Base-by-base conservation (phyloP, 2,329 filamentous ascomycete species). In the Scedosporium minutisporum region DNA sequence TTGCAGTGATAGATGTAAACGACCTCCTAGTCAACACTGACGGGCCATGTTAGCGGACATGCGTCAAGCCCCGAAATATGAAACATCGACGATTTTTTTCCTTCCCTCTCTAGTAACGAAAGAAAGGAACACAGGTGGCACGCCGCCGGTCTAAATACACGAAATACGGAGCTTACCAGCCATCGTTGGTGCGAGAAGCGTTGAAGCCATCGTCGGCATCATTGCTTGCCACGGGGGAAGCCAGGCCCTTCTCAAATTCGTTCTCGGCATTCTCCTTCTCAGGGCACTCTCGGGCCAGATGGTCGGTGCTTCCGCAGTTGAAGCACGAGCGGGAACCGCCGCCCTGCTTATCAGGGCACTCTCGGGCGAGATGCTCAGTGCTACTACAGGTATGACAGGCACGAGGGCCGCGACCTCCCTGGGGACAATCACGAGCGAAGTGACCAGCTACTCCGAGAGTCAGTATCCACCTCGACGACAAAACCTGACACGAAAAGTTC, bases 221-320 rank as follows among this genome's bases (percentile, higher is more conserved):
- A 23, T 57, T 29, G 12, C 29, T 2, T 6, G 51, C 21, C 6
- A 57, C 51, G 25, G 23, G 21, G 21, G 51, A 51, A 14, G 3
- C 12, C 44, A 21, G 16, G 44, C 44, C 44, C 44, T n/a, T 21
- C 44, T 21, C 44, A 38, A 10, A 38, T 38, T 38, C n/a, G 16
- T 48, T n/a, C 5, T 21, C 44, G n/a, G 2, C 44, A 69, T 77
- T 77, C 53, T 73, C 75, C 53, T 74, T 75, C 65, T 80, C 74
- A 23, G 78, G 72, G 63, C 83, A 85, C 3, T 84, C 80, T 21
- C 75, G 76, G 65, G 76, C 72, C 53, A 78, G 76, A 65, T 89
- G 86, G 4, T 85, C 87, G 61, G 85, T 82, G 48, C 82, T 72
- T 21, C 85, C 85, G 66, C 87, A 89, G 73, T 89, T 89, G 68